Evolutionary conservation across 768 basidiomycete genomes (phyloP).

Genomic region (Phaeotremella skinneri): DNA sequence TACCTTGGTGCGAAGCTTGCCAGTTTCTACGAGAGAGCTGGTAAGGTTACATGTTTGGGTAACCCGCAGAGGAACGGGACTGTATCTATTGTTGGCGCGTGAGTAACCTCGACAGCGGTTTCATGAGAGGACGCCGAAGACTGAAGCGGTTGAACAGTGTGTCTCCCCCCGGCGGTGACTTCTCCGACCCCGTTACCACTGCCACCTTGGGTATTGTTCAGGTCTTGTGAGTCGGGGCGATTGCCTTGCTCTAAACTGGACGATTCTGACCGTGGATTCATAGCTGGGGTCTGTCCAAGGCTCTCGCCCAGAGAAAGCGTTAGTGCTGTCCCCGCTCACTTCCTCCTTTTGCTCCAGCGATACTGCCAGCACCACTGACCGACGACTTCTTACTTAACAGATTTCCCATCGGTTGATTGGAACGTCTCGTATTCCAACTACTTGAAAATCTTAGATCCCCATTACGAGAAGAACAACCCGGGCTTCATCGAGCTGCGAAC

Average conservation of each 20-base stretch:
- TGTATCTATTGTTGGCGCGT: slow-evolving; percentile 99
- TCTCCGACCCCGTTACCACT: slow-evolving; percentile 96
- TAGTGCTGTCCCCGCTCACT: not conserved
- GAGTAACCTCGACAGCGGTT: slow-evolving; percentile 52
- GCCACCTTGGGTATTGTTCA: slow-evolving; percentile 98
- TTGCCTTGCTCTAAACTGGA: not conserved
- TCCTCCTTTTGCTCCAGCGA: too few relatives aligned
- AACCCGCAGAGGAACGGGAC: slow-evolving; percentile 84
- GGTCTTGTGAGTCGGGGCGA: slow-evolving; percentile 61
- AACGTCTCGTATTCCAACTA: slow-evolving; percentile 99
- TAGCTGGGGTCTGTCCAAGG: slow-evolving; percentile 97
- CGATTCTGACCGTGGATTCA: not conserved
- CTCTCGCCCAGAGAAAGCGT: slow-evolving; percentile 87
- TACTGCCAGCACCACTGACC: not conserved
- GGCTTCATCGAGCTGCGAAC: slow-evolving; percentile 94
- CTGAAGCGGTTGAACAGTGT: slow-evolving; percentile 61
- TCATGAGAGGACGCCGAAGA: not conserved
- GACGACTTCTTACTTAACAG: slow-evolving; percentile 46
- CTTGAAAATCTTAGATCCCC: slow-evolving; percentile 83
- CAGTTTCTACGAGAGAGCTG: slow-evolving; percentile 97
- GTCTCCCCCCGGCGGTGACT: slow-evolving; percentile 97
- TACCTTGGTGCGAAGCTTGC: slow-evolving; percentile 94
- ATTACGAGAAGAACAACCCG: slow-evolving; percentile 78
- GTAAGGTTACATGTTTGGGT: slow-evolving; percentile 89
- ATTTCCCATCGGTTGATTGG: slow-evolving; percentile 99